Evolutionary conservation across 257 asterid species (phyloP).

Genomic region (Solanum infundibuliforme): DNA sequence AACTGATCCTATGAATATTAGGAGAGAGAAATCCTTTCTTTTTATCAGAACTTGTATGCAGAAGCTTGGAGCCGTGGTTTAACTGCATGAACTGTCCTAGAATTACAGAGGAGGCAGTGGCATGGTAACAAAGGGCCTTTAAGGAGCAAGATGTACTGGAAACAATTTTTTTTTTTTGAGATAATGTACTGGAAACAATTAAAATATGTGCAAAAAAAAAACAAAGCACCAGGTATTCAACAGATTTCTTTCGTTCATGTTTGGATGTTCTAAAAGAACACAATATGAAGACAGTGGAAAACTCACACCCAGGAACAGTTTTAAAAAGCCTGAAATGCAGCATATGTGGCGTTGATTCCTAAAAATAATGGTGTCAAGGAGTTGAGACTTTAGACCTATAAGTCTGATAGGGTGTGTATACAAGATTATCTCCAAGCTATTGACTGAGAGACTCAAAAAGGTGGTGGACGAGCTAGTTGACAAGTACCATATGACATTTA

Average conservation of each 20-base stretch:
- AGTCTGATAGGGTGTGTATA: not conserved
- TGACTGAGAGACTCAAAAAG: not conserved
- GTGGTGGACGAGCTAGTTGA: not conserved
- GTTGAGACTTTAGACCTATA: not conserved
- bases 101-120: not conserved
- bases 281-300: not conserved
- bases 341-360: not conserved
- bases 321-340: not conserved
- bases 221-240: not conserved
- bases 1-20: not conserved
- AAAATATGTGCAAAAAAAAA: not conserved
- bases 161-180: not conserved
- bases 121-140: not conserved
- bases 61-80: not conserved
- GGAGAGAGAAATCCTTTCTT: not conserved
- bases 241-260: not conserved
- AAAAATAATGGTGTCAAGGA: not conserved
- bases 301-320: not conserved
- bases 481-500: not conserved
- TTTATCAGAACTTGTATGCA: not conserved
- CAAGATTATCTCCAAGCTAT: not conserved
- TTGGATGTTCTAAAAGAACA: not conserved
- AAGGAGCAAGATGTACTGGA: not conserved
- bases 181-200: not conserved
- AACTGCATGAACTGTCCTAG: not conserved